A percentile compares a stretch with the other conserved stretches of the same genome.
These are phyloP conservation scores for Aspergillus eucalypticola DNA, from an alignment of 2,329 filamentous ascomycete genomes.

Conservation along the genomic window DNA sequence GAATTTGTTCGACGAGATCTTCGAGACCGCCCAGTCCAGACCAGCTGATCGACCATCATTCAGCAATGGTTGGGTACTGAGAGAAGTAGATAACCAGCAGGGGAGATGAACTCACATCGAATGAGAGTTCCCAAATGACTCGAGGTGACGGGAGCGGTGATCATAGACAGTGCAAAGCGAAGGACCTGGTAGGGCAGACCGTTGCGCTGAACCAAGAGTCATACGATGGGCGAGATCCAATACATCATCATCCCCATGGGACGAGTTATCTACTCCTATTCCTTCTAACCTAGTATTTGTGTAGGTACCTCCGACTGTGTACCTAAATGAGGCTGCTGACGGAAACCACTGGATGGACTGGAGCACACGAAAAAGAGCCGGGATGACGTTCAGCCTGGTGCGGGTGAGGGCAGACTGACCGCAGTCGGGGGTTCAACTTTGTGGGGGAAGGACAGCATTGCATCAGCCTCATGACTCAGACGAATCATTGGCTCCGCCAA, in stretches of 20 bases:
- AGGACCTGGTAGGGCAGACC: conserved; percentile 7
- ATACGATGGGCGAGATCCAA: conserved; percentile 26
- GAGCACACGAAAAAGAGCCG: conserved; percentile 28
- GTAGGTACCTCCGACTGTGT: neutral
- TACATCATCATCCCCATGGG: conserved; percentile 24
- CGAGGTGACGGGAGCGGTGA: conserved; percentile 17
- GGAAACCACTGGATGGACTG: conserved; percentile 13
- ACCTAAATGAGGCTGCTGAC: conserved; percentile 11
- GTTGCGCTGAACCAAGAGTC: conserved; percentile 15
- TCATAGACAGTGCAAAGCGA: conserved; percentile 14
- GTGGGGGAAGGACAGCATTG: conserved; percentile 15
- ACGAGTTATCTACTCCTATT: neutral
- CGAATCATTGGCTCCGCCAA: conserved; percentile 4
- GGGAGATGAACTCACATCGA: conserved; percentile 12
- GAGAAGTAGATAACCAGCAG: conserved; percentile 15
- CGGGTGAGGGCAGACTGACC: conserved; percentile 10
- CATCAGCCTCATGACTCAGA: conserved; percentile 24
- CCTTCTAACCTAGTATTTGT: too few species aligned
- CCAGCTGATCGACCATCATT: conserved; percentile 21
- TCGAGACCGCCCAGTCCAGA: conserved; percentile 23
- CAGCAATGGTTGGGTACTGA: conserved; percentile 18
- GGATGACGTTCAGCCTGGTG: conserved; percentile 15
- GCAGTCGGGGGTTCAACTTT: conserved; percentile 6
- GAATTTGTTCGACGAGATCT: conserved; percentile 14
- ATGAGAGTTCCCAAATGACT: conserved; percentile 15